Percentiles rank a stretch among this genome's conserved stretches.
Conservation (phyloP, 345 rosid genomes). For the Barbarea vulgaris region DNA sequence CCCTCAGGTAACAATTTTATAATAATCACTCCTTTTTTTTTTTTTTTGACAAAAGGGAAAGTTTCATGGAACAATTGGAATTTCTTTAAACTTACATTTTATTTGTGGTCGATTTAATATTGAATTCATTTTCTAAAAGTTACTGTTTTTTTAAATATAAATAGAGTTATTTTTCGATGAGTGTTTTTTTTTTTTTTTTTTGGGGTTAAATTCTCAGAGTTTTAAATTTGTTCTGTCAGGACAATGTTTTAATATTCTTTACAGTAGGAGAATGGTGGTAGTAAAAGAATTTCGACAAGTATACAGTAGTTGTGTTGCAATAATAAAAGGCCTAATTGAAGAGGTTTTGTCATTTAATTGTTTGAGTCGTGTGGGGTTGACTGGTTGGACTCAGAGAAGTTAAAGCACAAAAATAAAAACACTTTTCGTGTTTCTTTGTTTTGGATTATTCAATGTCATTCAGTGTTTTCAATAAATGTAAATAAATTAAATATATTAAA, state of each 20-base stretch:
- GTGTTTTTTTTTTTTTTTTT: too few relatives aligned
- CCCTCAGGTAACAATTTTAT: constrained; percentile 70
- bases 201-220: too few relatives aligned
- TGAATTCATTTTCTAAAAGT: background rate
- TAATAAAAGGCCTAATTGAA: constrained; percentile 14
- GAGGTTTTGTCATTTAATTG: constrained; percentile 23
- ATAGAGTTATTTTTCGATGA: too few relatives aligned
- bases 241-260: background rate
- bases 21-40: background rate
- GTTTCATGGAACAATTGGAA: background rate
- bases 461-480: constrained; percentile 25
- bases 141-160: too few relatives aligned
- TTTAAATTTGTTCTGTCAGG: background rate
- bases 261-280: background rate
- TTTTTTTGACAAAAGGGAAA: background rate
- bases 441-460: constrained; percentile 32
- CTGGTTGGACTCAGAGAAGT: constrained; percentile 22
- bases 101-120: background rate
- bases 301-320: background rate
- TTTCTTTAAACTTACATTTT: background rate
- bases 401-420: background rate
- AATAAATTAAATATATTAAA: too few relatives aligned
- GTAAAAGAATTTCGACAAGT: background rate
- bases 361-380: constrained; percentile 26
- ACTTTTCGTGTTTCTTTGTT: constrained; percentile 4